A percentile compares a stretch with the other conserved stretches of the same genome.
These are phyloP conservation scores for Exserohilum rostratum DNA, from an alignment of 2,329 filamentous ascomycete species.

Conservation along the genomic window DNA sequence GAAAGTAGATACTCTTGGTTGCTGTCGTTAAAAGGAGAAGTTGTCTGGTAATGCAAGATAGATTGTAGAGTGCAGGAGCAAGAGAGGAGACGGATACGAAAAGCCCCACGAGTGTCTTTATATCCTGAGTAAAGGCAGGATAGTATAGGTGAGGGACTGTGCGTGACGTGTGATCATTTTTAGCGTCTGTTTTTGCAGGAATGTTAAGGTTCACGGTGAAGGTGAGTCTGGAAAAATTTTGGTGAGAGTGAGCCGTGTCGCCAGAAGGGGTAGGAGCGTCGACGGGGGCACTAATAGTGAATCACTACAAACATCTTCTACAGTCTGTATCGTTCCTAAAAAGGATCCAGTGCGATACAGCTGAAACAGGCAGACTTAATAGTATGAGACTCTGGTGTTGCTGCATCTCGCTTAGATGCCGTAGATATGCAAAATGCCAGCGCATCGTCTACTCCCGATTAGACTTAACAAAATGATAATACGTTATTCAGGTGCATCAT, in stretches of 20 bases:
- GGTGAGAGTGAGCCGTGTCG: slow-evolving; percentile 14
- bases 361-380: not conserved
- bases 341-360: too few species aligned
- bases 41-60: not conserved
- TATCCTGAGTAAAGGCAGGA: slow-evolving; percentile 17
- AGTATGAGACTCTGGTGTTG: not conserved
- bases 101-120: not conserved
- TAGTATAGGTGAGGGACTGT: slow-evolving; percentile 9
- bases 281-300: not conserved
- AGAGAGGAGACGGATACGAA: slow-evolving; percentile 2
- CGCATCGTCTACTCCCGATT: too few species aligned
- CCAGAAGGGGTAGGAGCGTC: not conserved
- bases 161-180: slow-evolving; percentile 13
- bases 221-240: slow-evolving; percentile 7
- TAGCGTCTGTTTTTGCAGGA: not conserved
- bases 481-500: too few species aligned
- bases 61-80: not conserved
- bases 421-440: too few species aligned
- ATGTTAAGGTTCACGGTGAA: not conserved
- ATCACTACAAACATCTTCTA: too few species aligned
- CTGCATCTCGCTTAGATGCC: not conserved
- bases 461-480: too few species aligned
- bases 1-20: not conserved
- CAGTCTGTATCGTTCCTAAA: too few species aligned
- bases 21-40: not conserved